Evolutionary conservation across 2,329 filamentous ascomycete species (phyloP).

Genomic region (Apiospora koreana): DNA sequence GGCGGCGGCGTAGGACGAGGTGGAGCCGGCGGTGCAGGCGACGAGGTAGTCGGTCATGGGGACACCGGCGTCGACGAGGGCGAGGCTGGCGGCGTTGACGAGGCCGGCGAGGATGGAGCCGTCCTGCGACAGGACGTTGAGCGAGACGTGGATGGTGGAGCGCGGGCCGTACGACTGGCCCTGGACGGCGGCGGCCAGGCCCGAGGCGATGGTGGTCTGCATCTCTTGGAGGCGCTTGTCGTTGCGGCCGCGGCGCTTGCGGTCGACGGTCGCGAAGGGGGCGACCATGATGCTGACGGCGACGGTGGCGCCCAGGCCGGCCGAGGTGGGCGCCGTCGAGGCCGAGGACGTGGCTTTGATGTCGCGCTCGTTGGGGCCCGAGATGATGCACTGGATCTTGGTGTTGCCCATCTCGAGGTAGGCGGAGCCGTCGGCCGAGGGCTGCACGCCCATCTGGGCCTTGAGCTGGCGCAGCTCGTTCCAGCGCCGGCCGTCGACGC

Average conservation of each 20-base stretch:
- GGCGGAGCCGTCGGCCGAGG: constrained; percentile 87
- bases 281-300: constrained; percentile 82
- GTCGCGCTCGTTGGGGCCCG: constrained; percentile 73
- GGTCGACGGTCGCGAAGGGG: constrained; percentile 84
- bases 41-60: constrained; percentile 92
- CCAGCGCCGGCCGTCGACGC: constrained; percentile 86
- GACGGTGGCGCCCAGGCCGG: constrained; percentile 60
- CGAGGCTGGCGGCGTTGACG: constrained; percentile 87
- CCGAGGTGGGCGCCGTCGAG: constrained; percentile 22
- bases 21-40: constrained; percentile 84
- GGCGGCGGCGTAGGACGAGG: constrained; percentile 63
- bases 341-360: constrained; percentile 50
- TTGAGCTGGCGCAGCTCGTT: constrained; percentile 91
- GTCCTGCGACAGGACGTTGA: constrained; percentile 88
- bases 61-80: constrained; percentile 90
- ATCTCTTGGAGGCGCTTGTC: constrained; percentile 84
- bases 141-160: constrained; percentile 76
- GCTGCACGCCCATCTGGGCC: constrained; percentile 89
- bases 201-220: constrained; percentile 74
- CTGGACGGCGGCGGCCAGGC: constrained; percentile 77
- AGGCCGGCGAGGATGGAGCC: constrained; percentile 87
- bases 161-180: constrained; percentile 82
- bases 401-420: constrained; percentile 98
- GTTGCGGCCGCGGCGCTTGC: constrained; percentile 71
- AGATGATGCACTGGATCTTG: constrained; percentile 90